Conservation (phyloP, 1,284 basidiomycete species). For the Cutaneotrichosporon cyanovorans region DNA sequence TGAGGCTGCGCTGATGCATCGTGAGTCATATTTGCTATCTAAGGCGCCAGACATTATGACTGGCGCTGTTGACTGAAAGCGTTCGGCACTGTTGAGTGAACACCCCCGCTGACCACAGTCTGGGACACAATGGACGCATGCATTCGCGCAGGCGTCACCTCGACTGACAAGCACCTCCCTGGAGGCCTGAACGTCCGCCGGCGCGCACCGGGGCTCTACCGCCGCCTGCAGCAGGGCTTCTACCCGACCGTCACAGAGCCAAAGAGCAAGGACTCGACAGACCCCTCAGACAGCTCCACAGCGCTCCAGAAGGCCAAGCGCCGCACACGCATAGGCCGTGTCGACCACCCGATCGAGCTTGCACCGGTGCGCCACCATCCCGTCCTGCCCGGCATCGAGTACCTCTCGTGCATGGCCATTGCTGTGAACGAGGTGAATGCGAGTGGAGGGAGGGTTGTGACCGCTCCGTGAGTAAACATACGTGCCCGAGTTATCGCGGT, state of each 20-base stretch:
- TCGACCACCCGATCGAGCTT: constrained; percentile 70
- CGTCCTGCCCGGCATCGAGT: constrained; percentile 83
- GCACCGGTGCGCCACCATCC: constrained; percentile 59
- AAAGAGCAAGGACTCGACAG: background rate
- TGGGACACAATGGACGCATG: constrained; percentile 93
- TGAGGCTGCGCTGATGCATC: constrained; percentile 55
- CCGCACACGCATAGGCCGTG: constrained; percentile 23
- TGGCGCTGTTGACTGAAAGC: too few species aligned
- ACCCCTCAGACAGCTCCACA: constrained; percentile 50
- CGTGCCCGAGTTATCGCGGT: too few species aligned
- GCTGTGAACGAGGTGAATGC: constrained; percentile 80
- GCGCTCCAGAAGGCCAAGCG: constrained; percentile 1
- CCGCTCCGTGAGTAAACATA: constrained; percentile 57
- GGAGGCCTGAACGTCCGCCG: constrained; percentile 72
- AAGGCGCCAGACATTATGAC: too few species aligned
- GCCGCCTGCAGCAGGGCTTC: constrained; percentile 66
- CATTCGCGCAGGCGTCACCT: constrained; percentile 77
- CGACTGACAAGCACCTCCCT: constrained; percentile 67
- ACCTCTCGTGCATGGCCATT: constrained; percentile 84
- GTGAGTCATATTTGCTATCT: constrained; percentile 6
- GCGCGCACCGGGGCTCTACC: constrained; percentile 76
- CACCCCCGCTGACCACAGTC: constrained; percentile 50
- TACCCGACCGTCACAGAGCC: constrained; percentile 35
- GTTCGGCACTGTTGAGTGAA: too few species aligned
- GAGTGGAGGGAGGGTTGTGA: constrained; percentile 84